Evolutionary conservation across 306 rosid species (phyloP).

Genomic region (Corylus avellana): DNA sequence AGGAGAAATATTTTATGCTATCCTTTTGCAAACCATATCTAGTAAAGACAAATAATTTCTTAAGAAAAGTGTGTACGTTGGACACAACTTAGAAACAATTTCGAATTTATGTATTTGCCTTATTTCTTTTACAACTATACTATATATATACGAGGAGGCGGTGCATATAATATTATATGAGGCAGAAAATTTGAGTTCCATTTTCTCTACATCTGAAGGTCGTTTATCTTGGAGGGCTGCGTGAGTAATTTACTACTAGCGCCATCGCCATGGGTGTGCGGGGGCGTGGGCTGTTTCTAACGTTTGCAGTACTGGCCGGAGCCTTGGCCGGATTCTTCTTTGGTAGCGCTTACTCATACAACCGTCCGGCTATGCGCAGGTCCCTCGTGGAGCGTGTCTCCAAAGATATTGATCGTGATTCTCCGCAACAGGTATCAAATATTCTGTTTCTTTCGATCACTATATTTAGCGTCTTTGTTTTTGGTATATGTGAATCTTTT

Average conservation of each 20-base stretch:
- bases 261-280: slow-evolving; percentile 19
- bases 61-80: too few relatives aligned
- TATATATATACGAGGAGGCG: neutral
- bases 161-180: neutral
- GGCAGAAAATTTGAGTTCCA: neutral
- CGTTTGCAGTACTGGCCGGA: neutral
- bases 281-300: slow-evolving; percentile 7
- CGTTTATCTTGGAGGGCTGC: neutral
- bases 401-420: slow-evolving; percentile 19
- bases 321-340: slow-evolving; percentile 24
- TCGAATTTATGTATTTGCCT: too few relatives aligned
- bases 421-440: slow-evolving; percentile 47
- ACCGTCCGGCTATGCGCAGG: slow-evolving; percentile 38
- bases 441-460: neutral
- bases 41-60: too few relatives aligned
- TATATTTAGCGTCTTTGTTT: neutral
- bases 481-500: neutral
- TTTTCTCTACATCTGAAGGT: neutral
- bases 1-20: too few relatives aligned
- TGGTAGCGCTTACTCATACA: slow-evolving; percentile 26
- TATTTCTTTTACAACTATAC: too few relatives aligned
- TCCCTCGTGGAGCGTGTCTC: slow-evolving; percentile 12
- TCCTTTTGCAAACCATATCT: too few relatives aligned
- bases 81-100: too few relatives aligned
- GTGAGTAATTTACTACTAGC: neutral